Percentiles rank a stretch among this genome's conserved stretches.
Evolutionary conservation across 2,329 filamentous ascomycete genomes (phyloP).

Genomic region (Plenodomus lindquistii): DNA sequence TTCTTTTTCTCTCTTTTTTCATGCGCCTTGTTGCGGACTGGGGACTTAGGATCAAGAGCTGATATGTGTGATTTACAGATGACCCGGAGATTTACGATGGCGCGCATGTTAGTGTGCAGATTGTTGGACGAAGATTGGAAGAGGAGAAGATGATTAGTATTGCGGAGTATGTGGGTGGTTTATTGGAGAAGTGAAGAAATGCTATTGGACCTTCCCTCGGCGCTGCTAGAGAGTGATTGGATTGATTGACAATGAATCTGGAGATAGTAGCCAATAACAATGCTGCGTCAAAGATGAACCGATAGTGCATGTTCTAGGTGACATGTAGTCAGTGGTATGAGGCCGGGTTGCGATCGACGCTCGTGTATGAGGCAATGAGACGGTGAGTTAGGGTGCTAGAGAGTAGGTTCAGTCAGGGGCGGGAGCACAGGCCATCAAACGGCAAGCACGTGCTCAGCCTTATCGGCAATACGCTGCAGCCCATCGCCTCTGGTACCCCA

Average conservation of each 20-base stretch:
- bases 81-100: slow-evolving; percentile 47
- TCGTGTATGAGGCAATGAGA: too few relatives aligned
- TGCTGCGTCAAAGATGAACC: too few relatives aligned
- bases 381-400: too few relatives aligned
- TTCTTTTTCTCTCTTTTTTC: not conserved
- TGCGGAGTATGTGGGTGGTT: slow-evolving; percentile 34
- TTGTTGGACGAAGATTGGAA: slow-evolving; percentile 43
- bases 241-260: too few relatives aligned
- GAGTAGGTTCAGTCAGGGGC: too few relatives aligned
- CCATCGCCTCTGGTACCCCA: not conserved
- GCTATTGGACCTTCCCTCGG: too few relatives aligned
- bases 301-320: too few relatives aligned
- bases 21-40: not conserved
- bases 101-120: slow-evolving; percentile 42
- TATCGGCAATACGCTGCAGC: not conserved
- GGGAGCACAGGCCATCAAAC: too few relatives aligned
- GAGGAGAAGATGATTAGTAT: slow-evolving; percentile 47
- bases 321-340: too few relatives aligned
- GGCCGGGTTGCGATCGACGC: too few relatives aligned
- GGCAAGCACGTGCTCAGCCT: not conserved
- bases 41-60: slow-evolving; percentile 7
- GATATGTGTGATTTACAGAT: slow-evolving; percentile 38
- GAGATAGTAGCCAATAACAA: too few relatives aligned
- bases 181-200: slow-evolving; percentile 19
- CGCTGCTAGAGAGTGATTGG: too few relatives aligned